Evolutionary conservation across 306 rosid genomes (phyloP), one percentile per base, ranked within the genome.

Genomic region (Pterocarpus santalinus): DNA sequence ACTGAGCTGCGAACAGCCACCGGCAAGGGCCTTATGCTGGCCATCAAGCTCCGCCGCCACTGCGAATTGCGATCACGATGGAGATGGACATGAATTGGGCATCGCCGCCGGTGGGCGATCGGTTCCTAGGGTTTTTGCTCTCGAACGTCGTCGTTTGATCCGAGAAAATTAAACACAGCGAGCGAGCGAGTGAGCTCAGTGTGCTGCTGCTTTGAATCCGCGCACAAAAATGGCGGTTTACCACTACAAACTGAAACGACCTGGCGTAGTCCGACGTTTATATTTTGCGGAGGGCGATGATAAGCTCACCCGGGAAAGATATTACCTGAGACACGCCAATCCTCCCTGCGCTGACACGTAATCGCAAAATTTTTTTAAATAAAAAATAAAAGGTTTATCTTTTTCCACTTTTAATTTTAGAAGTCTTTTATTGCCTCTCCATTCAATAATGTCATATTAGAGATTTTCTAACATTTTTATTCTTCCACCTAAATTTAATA

Each of bases 1-100:
- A 91, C 81, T 7, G 91, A 89, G 65, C 91, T 93, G 32, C 97
- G 89, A 34, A 88, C 85, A 4, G 81, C 74, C 64, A 80, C 90
- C 4, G 91, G 86, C 87, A 95, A 83, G 17, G 87, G 86, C 83
- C 77, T 86, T 69, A 95, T 84, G 72, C 55, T 85, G 76, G 83
- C 83, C 97, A 91, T 89, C 33, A 72, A 75, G 49, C 85, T 80
- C 73, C 60, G 7, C 34, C 28, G 65, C 65, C 3, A 10, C 69
- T 35, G 69, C 69, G 16, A 15, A 36, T 14, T 2, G 69, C 61
- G n/a, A 83, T 55, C 7, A 43, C 51, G 65, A 57, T 36, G 69
- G 71, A n/a, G 17, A 11, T 14, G 17, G 58, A 65, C 13, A 43
- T 15, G 4, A 47, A 47, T 10, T 47, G 47, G 8, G 7, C 53